A percentile compares a stretch with the other conserved stretches of the same genome.
These are phyloP conservation scores for Theobroma grandiflorum DNA, from an alignment of 441 rosid genomes.

Conservation along the genomic window DNA sequence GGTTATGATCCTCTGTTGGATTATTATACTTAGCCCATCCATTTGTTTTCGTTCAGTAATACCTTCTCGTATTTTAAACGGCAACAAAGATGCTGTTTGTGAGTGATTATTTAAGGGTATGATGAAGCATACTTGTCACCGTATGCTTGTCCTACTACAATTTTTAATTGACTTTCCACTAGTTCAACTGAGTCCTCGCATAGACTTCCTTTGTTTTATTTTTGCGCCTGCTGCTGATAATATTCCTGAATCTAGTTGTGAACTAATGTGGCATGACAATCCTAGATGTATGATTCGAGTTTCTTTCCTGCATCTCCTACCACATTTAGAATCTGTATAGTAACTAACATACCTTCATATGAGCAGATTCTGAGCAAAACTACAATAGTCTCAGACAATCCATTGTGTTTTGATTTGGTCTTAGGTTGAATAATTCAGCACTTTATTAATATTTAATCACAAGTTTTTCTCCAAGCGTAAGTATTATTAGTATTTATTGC, in stretches of 20 bases:
- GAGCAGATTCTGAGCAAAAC: background rate
- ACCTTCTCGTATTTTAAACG: background rate
- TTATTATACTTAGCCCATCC: background rate
- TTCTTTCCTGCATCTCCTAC: background rate
- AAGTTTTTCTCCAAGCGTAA: background rate
- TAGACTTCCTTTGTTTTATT: background rate
- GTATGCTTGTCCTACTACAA: background rate
- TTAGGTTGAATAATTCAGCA: background rate
- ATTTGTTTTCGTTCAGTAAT: too few relatives aligned
- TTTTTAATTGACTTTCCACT: background rate
- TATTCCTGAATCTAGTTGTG: background rate
- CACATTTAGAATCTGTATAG: background rate
- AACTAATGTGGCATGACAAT: background rate
- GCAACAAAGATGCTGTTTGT: background rate
- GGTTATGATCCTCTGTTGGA: background rate
- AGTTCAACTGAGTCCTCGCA: background rate
- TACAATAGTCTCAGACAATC: background rate
- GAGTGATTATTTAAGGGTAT: background rate
- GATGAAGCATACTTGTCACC: background rate
- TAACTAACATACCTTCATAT: background rate
- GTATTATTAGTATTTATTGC: too few relatives aligned
- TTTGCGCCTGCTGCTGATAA: background rate
- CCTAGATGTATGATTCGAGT: background rate
- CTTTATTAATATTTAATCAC: background rate
- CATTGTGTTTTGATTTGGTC: background rate